A percentile compares a stretch with the other conserved stretches of the same genome.
phyloP scores from a whole-genome alignment of 805 yeast species.

The Suhomyces sp. region DNA sequence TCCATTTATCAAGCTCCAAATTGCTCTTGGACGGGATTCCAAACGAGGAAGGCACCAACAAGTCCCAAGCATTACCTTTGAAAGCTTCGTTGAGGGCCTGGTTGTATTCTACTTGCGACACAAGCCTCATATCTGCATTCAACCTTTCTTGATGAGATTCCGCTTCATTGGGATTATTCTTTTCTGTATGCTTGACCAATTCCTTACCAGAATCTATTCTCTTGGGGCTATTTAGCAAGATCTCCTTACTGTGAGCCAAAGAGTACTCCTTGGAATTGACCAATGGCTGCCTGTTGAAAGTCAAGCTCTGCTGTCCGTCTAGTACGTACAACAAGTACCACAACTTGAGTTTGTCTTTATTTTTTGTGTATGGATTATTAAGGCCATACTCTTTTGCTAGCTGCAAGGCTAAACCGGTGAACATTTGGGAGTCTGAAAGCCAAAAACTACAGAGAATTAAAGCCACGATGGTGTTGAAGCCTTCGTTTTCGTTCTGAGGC shows the following conservation, averaged over 20 bases:
- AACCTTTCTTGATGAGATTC: not conserved
- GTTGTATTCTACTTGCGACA: slow-evolving; percentile 66
- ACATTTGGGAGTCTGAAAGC: slow-evolving; percentile 63
- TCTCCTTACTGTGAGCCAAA: slow-evolving; percentile 39
- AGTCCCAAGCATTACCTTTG: slow-evolving; percentile 58
- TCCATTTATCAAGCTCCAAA: slow-evolving; percentile 70
- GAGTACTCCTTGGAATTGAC: slow-evolving; percentile 48
- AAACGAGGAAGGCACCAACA: slow-evolving; percentile 56
- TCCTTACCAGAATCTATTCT: not conserved
- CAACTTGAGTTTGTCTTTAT: slow-evolving; percentile 50
- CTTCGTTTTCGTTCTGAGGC: slow-evolving; percentile 45
- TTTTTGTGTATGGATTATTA: slow-evolving; percentile 27
- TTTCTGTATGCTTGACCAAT: not conserved
- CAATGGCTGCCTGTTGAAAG: slow-evolving; percentile 55
- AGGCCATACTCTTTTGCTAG: slow-evolving; percentile 55
- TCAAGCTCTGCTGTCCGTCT: slow-evolving; percentile 68
- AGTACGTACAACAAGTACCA: slow-evolving; percentile 66
- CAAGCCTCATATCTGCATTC: slow-evolving; percentile 51
- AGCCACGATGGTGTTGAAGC: slow-evolving; percentile 60
- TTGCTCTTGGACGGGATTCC: slow-evolving; percentile 70
- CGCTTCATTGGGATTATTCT: not conserved
- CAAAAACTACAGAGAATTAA: slow-evolving; percentile 66
- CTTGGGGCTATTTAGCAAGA: slow-evolving; percentile 22
- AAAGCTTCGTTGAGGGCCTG: slow-evolving; percentile 60
- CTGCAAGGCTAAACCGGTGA: slow-evolving; percentile 66